Conservation (phyloP, 306 rosid genomes). For the Rosa lucieae region DNA sequence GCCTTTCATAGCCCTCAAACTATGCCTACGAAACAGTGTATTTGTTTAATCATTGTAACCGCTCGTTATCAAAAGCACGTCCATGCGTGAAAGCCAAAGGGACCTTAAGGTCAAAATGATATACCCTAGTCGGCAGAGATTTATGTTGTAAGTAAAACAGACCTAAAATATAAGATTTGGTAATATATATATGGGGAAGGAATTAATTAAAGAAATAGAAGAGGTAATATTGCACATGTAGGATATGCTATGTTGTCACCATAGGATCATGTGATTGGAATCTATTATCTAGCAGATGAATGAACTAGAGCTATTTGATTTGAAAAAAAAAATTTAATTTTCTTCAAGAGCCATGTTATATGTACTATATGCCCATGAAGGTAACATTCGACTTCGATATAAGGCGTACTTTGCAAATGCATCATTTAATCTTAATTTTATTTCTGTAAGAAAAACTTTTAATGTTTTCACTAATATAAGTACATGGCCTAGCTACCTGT, state of each 20-base stretch:
- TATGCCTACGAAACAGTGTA: slow-evolving; percentile 49
- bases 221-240: slow-evolving; percentile 27
- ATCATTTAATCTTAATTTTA: not conserved
- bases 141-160: slow-evolving; percentile 46
- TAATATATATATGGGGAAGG: not conserved
- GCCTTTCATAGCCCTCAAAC: slow-evolving; percentile 57
- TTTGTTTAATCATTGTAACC: slow-evolving; percentile 21
- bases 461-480: too few relatives aligned
- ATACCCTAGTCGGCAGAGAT: slow-evolving; percentile 58
- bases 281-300: slow-evolving; percentile 27
- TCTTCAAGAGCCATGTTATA: not conserved
- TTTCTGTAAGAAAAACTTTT: too few relatives aligned
- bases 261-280: slow-evolving; percentile 14
- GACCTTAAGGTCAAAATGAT: slow-evolving; percentile 32
- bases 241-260: slow-evolving; percentile 13
- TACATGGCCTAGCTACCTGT: too few relatives aligned
- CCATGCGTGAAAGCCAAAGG: slow-evolving; percentile 44
- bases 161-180: not conserved
- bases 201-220: slow-evolving; percentile 6
- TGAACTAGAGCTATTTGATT: slow-evolving; percentile 8
- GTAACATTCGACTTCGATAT: not conserved
- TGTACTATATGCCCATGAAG: not conserved
- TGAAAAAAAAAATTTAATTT: slow-evolving; percentile 1
- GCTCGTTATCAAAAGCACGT: slow-evolving; percentile 39
- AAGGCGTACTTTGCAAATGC: not conserved